Percentiles rank a stretch among this genome's conserved stretches.
These are phyloP conservation scores for Nicotiana paniculata DNA, from an alignment of 257 asterid genomes.

Conservation along the genomic window DNA sequence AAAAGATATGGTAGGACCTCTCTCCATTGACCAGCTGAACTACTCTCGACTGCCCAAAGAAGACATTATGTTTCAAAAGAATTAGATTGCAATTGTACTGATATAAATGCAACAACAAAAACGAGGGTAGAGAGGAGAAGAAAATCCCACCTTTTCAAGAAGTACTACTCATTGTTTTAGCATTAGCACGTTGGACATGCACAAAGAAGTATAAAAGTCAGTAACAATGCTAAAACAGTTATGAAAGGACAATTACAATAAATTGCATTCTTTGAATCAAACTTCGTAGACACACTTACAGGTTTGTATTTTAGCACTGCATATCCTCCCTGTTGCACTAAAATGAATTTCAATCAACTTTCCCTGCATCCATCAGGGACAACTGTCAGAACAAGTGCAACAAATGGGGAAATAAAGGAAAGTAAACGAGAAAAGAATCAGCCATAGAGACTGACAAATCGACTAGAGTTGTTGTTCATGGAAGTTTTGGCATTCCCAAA, in stretches of 20 bases:
- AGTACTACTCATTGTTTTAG: slow-evolving; percentile 52
- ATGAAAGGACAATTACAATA: neutral
- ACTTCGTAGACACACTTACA: slow-evolving; percentile 42
- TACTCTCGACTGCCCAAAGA: slow-evolving; percentile 78
- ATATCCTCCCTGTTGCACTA: slow-evolving; percentile 55
- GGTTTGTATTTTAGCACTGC: slow-evolving; percentile 78
- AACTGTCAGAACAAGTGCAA: slow-evolving; percentile 11
- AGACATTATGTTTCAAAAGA: slow-evolving; percentile 9
- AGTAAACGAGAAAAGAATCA: slow-evolving; percentile 1
- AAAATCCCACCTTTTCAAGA: slow-evolving; percentile 75
- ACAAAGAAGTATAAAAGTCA: slow-evolving; percentile 29
- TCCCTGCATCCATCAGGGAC: slow-evolving; percentile 49
- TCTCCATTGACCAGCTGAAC: slow-evolving; percentile 75
- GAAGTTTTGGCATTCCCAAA: slow-evolving; percentile 96
- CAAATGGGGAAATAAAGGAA: slow-evolving; percentile 9
- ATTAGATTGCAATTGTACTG: neutral
- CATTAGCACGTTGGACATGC: slow-evolving; percentile 24
- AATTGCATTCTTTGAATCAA: neutral
- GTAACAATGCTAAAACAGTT: slow-evolving; percentile 9
- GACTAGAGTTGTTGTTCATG: slow-evolving; percentile 76
- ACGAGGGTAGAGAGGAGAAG: slow-evolving; percentile 10
- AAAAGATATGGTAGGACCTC: slow-evolving; percentile 83
- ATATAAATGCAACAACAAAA: slow-evolving; percentile 15
- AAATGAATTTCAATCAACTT: slow-evolving; percentile 76
- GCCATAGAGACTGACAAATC: slow-evolving; percentile 65